A percentile compares a stretch with the other conserved stretches of the same genome.
These are phyloP conservation scores for Copromyces sp. DNA, from an alignment of 495 filamentous ascomycete genomes.

Conservation along the genomic window DNA sequence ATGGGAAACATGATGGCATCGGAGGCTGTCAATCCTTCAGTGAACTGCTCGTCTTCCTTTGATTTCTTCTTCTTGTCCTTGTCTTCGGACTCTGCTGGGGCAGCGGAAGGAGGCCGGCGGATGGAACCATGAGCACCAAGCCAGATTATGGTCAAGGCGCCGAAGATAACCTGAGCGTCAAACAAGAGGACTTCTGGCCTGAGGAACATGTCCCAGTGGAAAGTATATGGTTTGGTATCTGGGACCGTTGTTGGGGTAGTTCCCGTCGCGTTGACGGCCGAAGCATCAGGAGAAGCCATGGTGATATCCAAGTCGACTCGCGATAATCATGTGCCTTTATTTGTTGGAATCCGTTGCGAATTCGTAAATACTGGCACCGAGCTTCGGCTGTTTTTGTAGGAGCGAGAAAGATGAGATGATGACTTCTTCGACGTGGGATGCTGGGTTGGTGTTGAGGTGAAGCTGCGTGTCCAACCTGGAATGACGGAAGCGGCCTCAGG, in stretches of 20 bases:
- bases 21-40: conserved; percentile 66
- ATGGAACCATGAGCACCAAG: conserved; percentile 41
- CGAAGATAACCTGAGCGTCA: conserved; percentile 29
- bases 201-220: conserved; percentile 35
- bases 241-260: neutral
- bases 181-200: conserved; percentile 33
- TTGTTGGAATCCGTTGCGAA: neutral
- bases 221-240: neutral
- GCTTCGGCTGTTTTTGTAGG: neutral
- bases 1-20: conserved; percentile 85
- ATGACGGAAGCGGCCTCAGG: neutral
- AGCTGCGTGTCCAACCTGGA: neutral
- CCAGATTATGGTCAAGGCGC: conserved; percentile 35
- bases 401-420: neutral
- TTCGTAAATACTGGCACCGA: neutral
- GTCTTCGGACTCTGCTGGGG: conserved; percentile 41
- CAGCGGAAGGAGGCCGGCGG: conserved; percentile 69
- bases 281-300: conserved; percentile 11
- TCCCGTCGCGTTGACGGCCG: conserved; percentile 1
- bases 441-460: neutral
- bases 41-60: conserved; percentile 52
- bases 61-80: conserved; percentile 33
- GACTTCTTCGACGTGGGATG: neutral
- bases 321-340: neutral
- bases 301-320: neutral